Evolutionary conservation across 1,139 yeast species (phyloP), one percentile per base, ranked within the genome.

Genomic region (Casaregolazyma lundiana): DNA sequence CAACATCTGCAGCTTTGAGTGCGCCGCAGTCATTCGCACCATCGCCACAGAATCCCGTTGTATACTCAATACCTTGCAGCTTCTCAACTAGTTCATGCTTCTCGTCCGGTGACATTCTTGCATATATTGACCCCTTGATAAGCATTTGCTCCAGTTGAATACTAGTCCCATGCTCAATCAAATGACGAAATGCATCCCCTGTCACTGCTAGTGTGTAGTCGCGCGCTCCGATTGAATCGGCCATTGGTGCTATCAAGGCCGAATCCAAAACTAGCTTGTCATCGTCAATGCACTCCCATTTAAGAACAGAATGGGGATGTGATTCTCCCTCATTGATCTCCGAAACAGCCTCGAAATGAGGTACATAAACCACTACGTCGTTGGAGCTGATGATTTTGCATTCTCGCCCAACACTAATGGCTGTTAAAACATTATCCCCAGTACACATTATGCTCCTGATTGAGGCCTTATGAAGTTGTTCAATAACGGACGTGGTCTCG

Each of bases 101-200:
- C 62, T 92, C 99, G 65, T 92, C 98, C 0, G 99, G 99, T 0
- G 97, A 90, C 99, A 92, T 92, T 55, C 99, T 75, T 0, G 98
- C 97, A 69, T 82, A 94, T 6, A 92, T 78, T 42, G 81, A 78
- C 51, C 92, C 80, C 53, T 78, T 80, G 70, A 89, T 71, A 46
- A 94, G 72, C 59, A 92, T 74, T 43, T 74, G 76, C 49, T 83
- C 81, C 16, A 66, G 48, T 41, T 63, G 66, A 4, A 55, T 59
- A 13, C 49, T 52, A n/a, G 63, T 55, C 1, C 72, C 72, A 37
- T 56, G 55, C 46, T 68, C 68, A n/a, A 90, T 73, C 29, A 92
- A 68, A 56, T 78, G 80, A 52, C 95, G 77, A 69, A 94, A 92
- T 2, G 88, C 79, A 55, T 90, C 97, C 43, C 98, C 99, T 0